These are phyloP conservation scores for Thielaviopsis punctulata DNA, from an alignment of 2,329 filamentous ascomycete genomes.

Conservation along the genomic window DNA sequence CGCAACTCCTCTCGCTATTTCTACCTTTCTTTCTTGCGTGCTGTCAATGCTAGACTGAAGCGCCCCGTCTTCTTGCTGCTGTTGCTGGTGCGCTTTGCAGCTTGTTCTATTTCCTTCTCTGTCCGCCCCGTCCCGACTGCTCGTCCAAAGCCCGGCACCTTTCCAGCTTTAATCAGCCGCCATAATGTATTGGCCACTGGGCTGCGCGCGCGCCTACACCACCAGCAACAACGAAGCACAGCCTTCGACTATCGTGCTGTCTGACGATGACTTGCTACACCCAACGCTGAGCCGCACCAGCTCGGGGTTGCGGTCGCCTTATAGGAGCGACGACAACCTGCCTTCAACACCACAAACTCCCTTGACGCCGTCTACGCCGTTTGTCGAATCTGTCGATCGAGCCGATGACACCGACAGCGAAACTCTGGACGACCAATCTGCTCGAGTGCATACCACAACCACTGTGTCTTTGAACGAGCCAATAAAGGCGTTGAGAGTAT, in stretches of 20 bases:
- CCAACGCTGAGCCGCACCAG: slow-evolving; percentile 14
- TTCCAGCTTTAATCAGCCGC: background rate
- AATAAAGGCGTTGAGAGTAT: slow-evolving; percentile 58
- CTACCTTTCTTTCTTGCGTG: background rate
- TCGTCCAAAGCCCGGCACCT: no score
- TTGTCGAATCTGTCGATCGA: slow-evolving; percentile 37
- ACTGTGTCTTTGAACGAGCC: slow-evolving; percentile 30
- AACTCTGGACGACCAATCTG: background rate
- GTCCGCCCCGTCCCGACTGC: background rate
- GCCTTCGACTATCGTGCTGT: slow-evolving; percentile 32
- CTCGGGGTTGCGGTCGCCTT: slow-evolving; percentile 7
- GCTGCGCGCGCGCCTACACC: slow-evolving; percentile 68
- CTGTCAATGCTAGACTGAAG: background rate
- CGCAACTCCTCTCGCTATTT: no score
- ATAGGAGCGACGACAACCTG: slow-evolving; percentile 9
- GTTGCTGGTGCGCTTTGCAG: background rate
- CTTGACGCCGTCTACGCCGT: slow-evolving; percentile 37
- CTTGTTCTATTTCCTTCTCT: background rate
- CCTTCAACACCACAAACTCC: slow-evolving; percentile 27
- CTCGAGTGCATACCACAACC: slow-evolving; percentile 12
- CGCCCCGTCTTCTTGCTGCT: background rate
- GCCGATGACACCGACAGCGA: slow-evolving; percentile 23
- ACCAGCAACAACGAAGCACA: slow-evolving; percentile 48
- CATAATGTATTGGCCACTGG: slow-evolving; percentile 77
- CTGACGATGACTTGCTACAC: slow-evolving; percentile 28